These are phyloP conservation scores for Jimgerdemannia flammicorona DNA, from an alignment of 192 early-diverging fungal genomes.

Conservation along the genomic window DNA sequence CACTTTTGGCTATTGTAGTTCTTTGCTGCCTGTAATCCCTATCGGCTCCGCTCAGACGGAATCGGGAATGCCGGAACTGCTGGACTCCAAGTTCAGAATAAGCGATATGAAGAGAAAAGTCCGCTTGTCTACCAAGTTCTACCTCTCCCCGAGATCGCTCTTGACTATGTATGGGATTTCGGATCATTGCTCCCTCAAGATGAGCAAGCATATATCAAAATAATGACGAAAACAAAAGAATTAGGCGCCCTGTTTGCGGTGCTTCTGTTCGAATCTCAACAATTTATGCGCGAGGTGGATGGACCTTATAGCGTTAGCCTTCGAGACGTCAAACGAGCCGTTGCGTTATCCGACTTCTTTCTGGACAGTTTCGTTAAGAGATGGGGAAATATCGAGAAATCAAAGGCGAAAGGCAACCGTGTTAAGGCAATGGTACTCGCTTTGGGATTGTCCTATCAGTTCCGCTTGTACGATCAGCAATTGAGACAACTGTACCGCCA, in stretches of 20 bases:
- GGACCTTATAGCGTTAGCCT: not conserved
- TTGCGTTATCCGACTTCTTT: not conserved
- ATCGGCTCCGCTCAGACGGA: not conserved
- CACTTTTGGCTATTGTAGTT: not conserved
- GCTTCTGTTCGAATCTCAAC: not conserved
- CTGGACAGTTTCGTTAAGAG: not conserved
- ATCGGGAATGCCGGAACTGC: not conserved
- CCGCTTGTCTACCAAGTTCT: constrained; percentile 1
- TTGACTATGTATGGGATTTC: not conserved
- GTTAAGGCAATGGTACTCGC: no score
- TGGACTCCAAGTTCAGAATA: not conserved
- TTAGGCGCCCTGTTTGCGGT: not conserved
- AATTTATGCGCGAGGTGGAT: not conserved
- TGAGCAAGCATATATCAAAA: not conserved
- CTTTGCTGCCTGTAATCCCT: constrained; percentile 18
- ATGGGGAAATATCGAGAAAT: not conserved
- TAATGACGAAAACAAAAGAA: no score
- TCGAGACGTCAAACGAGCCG: not conserved
- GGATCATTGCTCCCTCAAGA: not conserved
- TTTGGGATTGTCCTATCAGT: no score
- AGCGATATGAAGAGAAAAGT: constrained; percentile 8
- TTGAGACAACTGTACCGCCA: constrained; percentile 6
- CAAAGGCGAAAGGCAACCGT: not conserved
- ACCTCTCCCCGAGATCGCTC: not conserved
- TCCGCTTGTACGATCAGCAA: not conserved